A percentile compares a stretch with the other conserved stretches of the same genome.
Evolutionary conservation across 2,329 filamentous ascomycete species (phyloP).

Genomic region (Arthrobotrys pseudoclavata): DNA sequence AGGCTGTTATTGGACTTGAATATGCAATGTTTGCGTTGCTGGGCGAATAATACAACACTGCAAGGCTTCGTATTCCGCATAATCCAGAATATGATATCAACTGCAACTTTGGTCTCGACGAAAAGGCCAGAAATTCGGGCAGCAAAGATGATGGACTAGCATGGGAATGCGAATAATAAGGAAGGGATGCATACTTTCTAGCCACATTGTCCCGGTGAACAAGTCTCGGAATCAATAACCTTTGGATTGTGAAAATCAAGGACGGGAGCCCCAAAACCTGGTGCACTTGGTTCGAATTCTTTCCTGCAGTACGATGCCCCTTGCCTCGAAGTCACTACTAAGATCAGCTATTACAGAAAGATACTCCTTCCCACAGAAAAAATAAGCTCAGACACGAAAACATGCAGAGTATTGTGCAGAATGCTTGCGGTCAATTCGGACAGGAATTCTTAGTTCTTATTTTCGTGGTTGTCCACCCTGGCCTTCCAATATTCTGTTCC

Average conservation of each 20-base stretch:
- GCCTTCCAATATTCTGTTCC: conserved; percentile 59
- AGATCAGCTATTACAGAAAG: conserved; percentile 50
- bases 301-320: conserved; percentile 53
- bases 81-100: conserved; percentile 46
- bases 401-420: conserved; percentile 60
- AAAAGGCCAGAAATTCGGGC: conserved; percentile 16
- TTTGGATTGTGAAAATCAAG: conserved; percentile 39
- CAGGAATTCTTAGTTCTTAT: conserved; percentile 59
- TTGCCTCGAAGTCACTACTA: conserved; percentile 58
- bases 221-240: conserved; percentile 41
- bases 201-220: conserved; percentile 60
- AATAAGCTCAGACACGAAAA: conserved; percentile 60
- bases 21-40: conserved; percentile 59
- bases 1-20: conserved; percentile 42
- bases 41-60: conserved; percentile 59
- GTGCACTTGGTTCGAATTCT: conserved; percentile 58
- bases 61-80: conserved; percentile 32
- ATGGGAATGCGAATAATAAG: conserved; percentile 58
- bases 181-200: conserved; percentile 56
- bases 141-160: conserved; percentile 25
- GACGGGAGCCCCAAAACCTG: conserved; percentile 47
- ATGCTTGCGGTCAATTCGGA: conserved; percentile 48
- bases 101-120: conserved; percentile 7
- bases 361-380: conserved; percentile 54
- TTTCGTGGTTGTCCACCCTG: conserved; percentile 57